Evolutionary conservation across 108 stramenopile species (phyloP), one percentile per base, ranked within the genome.

Genomic region (Conticribra guillardii): DNA sequence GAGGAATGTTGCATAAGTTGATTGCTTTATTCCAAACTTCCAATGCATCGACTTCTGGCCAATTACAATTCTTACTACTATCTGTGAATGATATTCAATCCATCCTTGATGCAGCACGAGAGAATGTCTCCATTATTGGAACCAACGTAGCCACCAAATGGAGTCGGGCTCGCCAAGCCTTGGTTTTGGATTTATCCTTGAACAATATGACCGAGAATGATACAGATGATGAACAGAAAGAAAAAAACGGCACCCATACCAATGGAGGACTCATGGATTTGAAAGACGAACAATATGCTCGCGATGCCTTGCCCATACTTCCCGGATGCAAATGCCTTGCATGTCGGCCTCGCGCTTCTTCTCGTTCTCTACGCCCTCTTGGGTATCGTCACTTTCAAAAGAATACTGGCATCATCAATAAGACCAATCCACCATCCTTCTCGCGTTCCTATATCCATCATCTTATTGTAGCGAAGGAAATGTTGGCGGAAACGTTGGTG

Each of bases 371-470:
- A 16, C 2, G 45, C 22, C 47, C 75, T 26, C 45, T 17, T 0
- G 67, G 55, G 14, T 76, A 82, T 64, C 47, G 30, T 16, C 58
- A 66, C 69, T 70, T 64, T 46, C 48, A 46, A 2, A 54, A 46
- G 19, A 31, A 58, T 16, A 2, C 2, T 8, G 18, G 32, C 21
- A 21, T 31, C 47, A 17, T 15, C 31, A 29, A 29, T 33, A 17
- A 48, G 17, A 34, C 30, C 14, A 33, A 28, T 26, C 27, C 21
- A 14, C 76, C 76, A 26, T 52, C 69, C 45, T 81, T 77, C 28
- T 85, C 83, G 56, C 76, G 87, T 16, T 81, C 89, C 24, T 94
- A 94, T 62, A 75, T 94, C 27, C 90, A 94, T 68, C 93, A 94
- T 69, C 74, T 94, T 65, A 77, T 90, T 19, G 67, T 76, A 30